phyloP scores from a whole-genome alignment of 371 early-diverging fungal genomes.

The Mortierella sp. region DNA sequence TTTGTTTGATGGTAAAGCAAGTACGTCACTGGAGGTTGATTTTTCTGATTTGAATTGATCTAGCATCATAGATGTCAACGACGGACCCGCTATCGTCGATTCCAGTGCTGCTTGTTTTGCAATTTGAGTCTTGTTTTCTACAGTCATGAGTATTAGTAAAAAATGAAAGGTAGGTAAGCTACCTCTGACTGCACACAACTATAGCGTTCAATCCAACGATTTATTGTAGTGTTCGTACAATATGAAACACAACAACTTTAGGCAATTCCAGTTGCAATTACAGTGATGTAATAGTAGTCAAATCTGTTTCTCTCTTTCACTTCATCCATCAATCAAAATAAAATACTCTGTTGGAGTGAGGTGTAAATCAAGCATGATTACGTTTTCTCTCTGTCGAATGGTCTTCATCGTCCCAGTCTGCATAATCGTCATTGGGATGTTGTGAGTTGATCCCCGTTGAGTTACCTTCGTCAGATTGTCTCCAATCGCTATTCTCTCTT shows the following conservation, averaged over 20 bases:
- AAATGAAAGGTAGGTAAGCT: not conserved
- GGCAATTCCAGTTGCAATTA: not conserved
- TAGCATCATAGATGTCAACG: constrained; percentile 30
- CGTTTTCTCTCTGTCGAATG: constrained; percentile 13
- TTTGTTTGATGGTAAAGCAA: not conserved
- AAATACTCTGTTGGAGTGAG: not conserved
- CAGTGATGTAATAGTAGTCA: not conserved
- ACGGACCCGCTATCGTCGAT: constrained; percentile 6
- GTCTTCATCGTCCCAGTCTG: constrained; percentile 28
- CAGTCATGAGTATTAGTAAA: not conserved
- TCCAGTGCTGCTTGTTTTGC: not conserved
- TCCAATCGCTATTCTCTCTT: not conserved
- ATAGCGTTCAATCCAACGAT: not conserved
- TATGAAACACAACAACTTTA: constrained; percentile 7
- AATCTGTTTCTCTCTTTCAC: not conserved
- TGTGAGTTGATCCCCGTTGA: not conserved
- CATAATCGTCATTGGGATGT: constrained; percentile 4
- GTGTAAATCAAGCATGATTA: constrained; percentile 15
- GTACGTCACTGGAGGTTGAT: not conserved
- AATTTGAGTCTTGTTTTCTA: not conserved
- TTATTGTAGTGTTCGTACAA: constrained; percentile 26
- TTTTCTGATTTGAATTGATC: constrained; percentile 14
- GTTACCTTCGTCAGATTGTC: constrained; percentile 35
- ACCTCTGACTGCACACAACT: not conserved
- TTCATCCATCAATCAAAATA: not conserved